A percentile compares a stretch with the other conserved stretches of the same genome.
Conservation (phyloP, 2,329 filamentous ascomycete genomes). For the Cladobotryum protrusum region DNA sequence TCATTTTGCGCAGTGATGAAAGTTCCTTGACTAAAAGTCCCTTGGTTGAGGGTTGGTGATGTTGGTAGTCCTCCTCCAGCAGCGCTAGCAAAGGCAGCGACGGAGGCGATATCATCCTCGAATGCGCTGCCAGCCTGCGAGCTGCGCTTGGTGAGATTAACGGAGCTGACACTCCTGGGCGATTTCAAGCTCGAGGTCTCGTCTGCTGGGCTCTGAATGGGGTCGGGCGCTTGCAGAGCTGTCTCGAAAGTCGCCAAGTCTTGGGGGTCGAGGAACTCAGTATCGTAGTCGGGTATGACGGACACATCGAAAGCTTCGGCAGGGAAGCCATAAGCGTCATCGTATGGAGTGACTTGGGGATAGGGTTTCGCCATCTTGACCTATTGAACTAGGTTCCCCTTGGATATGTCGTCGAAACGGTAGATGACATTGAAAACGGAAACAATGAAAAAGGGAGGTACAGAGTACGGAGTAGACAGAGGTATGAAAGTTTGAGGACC, state of each 20-base stretch:
- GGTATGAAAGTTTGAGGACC: background rate
- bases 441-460: background rate
- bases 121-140: slow-evolving; percentile 26
- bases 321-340: slow-evolving; percentile 48
- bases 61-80: slow-evolving; percentile 30
- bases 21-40: slow-evolving; percentile 31
- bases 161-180: slow-evolving; percentile 34
- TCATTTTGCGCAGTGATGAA: slow-evolving; percentile 91
- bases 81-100: slow-evolving; percentile 33
- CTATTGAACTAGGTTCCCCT: slow-evolving; percentile 14
- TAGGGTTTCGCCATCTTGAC: slow-evolving; percentile 3
- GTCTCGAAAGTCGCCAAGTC: slow-evolving; percentile 74
- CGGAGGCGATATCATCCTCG: slow-evolving; percentile 29
- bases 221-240: slow-evolving; percentile 77
- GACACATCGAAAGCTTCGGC: slow-evolving; percentile 60
- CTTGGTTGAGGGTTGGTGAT: slow-evolving; percentile 21
- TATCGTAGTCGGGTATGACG: slow-evolving; percentile 70
- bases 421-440: slow-evolving; percentile 1
- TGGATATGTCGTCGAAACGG: slow-evolving; percentile 16
- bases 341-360: slow-evolving; percentile 10
- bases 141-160: slow-evolving; percentile 38
- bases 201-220: slow-evolving; percentile 57
- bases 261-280: slow-evolving; percentile 66
- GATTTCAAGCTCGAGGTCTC: slow-evolving; percentile 36
- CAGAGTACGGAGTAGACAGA: background rate